Evolutionary conservation across 2,329 filamentous ascomycete species (phyloP).

Genomic region (Trichoderma aggressivum): DNA sequence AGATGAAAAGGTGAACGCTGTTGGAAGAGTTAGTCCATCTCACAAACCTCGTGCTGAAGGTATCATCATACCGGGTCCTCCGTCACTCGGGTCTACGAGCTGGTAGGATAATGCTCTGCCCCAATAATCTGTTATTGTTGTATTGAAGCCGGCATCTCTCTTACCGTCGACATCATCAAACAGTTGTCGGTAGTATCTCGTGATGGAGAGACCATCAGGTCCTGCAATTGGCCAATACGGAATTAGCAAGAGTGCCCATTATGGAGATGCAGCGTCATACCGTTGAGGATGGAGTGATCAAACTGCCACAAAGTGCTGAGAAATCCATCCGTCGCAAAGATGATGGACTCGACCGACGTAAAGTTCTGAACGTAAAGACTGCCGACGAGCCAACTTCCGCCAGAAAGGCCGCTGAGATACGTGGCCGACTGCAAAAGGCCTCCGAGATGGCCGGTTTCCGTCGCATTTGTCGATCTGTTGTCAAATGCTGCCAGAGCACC

Average conservation of each 20-base stretch:
- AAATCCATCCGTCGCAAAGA: constrained; percentile 27
- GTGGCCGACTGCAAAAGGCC: constrained; percentile 73
- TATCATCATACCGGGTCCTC: constrained; percentile 50
- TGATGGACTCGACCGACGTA: constrained; percentile 53
- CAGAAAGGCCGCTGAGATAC: constrained; percentile 70
- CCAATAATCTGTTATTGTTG: constrained; percentile 78
- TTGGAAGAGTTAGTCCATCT: neutral
- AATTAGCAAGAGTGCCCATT: neutral
- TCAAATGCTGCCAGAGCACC: constrained; percentile 74
- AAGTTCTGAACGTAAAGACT: constrained; percentile 75
- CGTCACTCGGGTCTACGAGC: constrained; percentile 67
- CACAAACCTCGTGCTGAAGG: too few relatives aligned
- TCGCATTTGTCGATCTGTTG: constrained; percentile 59
- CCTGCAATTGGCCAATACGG: constrained; percentile 32
- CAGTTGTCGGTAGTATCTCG: constrained; percentile 59
- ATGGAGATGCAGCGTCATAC: constrained; percentile 19
- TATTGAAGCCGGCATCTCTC: constrained; percentile 50
- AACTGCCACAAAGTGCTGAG: constrained; percentile 36
- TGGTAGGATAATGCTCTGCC: constrained; percentile 74
- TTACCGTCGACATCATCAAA: constrained; percentile 58
- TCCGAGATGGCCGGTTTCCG: constrained; percentile 49
- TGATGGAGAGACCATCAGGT: constrained; percentile 27
- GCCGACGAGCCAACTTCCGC: constrained; percentile 73
- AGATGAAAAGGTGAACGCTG: constrained; percentile 74
- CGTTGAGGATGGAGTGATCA: constrained; percentile 35